Conservation (phyloP, 2,329 filamentous ascomycete genomes). For the Colletotrichum sp. region DNA sequence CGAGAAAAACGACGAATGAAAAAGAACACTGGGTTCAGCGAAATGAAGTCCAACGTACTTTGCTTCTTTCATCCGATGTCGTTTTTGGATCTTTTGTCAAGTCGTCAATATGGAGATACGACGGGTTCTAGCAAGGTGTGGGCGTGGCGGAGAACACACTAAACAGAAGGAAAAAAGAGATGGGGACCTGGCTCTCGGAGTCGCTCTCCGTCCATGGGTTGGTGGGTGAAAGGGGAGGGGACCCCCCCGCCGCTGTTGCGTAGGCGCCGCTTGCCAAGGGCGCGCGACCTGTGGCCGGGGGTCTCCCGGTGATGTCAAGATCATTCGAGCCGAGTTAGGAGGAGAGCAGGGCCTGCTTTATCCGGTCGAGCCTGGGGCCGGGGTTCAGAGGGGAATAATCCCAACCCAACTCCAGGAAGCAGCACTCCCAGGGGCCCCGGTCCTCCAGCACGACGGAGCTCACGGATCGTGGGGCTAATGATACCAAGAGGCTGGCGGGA, state of each 20-base stretch:
- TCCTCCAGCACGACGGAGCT: background rate
- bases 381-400: background rate
- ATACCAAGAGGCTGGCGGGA: conserved; percentile 7
- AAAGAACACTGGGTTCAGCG: background rate
- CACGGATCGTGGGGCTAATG: conserved; percentile 4
- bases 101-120: conserved; percentile 9
- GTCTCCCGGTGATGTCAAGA: conserved; percentile 18
- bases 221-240: background rate
- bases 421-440: background rate
- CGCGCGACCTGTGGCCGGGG: background rate
- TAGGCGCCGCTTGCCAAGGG: conserved; percentile 2
- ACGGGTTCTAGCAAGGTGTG: background rate
- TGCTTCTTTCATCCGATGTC: conserved; percentile 8
- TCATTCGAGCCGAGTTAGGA: conserved; percentile 12
- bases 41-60: background rate
- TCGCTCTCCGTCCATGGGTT: conserved; percentile 6
- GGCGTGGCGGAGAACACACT: background rate
- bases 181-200: conserved; percentile 9
- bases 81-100: conserved; percentile 7
- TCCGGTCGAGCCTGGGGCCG: background rate
- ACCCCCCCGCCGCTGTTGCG: background rate
- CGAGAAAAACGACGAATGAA: background rate
- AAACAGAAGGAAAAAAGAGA: background rate
- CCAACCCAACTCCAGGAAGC: background rate
- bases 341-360: conserved; percentile 1